Evolutionary conservation across 2,329 filamentous ascomycete genomes (phyloP), one percentile per base, ranked within the genome.

Genomic region (Colletotrichum scovillei): DNA sequence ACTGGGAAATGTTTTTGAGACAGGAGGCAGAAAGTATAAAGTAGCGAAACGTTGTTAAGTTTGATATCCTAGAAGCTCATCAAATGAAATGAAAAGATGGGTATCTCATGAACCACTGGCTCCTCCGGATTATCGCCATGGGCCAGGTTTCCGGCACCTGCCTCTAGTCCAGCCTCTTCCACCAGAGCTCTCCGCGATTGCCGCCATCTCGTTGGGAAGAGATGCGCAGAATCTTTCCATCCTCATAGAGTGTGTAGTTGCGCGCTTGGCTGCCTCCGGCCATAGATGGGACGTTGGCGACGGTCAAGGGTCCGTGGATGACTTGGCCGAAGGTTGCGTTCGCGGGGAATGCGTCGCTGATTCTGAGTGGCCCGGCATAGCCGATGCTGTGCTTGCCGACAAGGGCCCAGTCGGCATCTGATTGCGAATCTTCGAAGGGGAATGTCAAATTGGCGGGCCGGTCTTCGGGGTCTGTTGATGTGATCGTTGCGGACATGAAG

Each of bases 401-500:
- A 19, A 74, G 68, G 4, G 79, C 78, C 78, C 78, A 80, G 32
- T 78, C 77, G 14, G 74, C 76, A 24, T 80, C 78, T 2, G 78
- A 64, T 62, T 79, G 78, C 26, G 75, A 63, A 6, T 75, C 75
- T 22, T 75, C 65, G 42, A 57, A 65, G 3, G 75, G 75, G 32
- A 76, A 79, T 0, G 79, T 77, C 1, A 80, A 67, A 62, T 73
- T 64, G 0, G 32, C 62, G 0, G 79, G 79, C 1, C 79, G 78
- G 67, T 78, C 75, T 58, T 77, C 76, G 16, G 75, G 56, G 56
- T 77, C 74, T 6, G 78, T 76, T 9, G 79, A 79, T 32, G 78
- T 77, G 63, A 78, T 77, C 24, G 76, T 80, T 12, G 79, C 78
- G 0, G 79, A 75, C 76, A 81, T 78, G 67, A 73, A 79, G 38